These are phyloP conservation scores for Dactylis glomerata DNA, from an alignment of 176 grass and related monocot genomes.

Conservation along the genomic window DNA sequence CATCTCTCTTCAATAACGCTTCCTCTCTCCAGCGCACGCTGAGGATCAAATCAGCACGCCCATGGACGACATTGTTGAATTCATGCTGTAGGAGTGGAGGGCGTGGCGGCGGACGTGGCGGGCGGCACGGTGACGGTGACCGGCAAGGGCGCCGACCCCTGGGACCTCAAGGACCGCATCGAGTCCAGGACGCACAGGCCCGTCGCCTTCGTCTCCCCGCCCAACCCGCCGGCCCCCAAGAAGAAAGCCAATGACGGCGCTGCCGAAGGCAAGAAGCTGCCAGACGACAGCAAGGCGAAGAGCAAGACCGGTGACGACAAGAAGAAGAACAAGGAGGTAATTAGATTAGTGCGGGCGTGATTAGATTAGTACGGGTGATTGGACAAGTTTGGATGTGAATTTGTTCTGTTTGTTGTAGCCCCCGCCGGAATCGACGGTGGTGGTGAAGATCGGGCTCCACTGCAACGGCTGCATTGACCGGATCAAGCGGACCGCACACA, in stretches of 20 bases:
- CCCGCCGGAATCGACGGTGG: constrained; percentile 40
- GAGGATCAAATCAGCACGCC: neutral
- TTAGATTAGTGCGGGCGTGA: neutral
- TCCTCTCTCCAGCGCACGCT: neutral
- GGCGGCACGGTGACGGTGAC: constrained; percentile 48
- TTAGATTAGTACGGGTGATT: neutral
- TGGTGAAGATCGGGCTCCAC: constrained; percentile 58
- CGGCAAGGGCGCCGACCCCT: constrained; percentile 52
- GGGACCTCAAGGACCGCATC: constrained; percentile 46
- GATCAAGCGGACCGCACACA: constrained; percentile 41
- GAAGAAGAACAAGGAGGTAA: constrained; percentile 40
- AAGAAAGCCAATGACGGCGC: constrained; percentile 36
- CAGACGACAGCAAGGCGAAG: neutral
- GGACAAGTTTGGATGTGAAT: neutral
- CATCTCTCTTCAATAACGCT: neutral
- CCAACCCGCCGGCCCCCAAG: constrained; percentile 47
- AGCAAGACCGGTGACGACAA: neutral
- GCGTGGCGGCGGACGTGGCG: constrained; percentile 35
- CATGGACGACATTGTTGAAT: neutral
- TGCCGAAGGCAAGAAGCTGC: constrained; percentile 11
- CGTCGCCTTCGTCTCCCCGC: constrained; percentile 56
- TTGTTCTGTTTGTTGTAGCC: constrained; percentile 22
- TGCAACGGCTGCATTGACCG: constrained; percentile 53
- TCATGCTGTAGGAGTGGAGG: constrained; percentile 34
- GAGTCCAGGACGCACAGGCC: constrained; percentile 45